Conservation (phyloP, 2,329 filamentous ascomycete species). For the Ascochyta pisi region DNA sequence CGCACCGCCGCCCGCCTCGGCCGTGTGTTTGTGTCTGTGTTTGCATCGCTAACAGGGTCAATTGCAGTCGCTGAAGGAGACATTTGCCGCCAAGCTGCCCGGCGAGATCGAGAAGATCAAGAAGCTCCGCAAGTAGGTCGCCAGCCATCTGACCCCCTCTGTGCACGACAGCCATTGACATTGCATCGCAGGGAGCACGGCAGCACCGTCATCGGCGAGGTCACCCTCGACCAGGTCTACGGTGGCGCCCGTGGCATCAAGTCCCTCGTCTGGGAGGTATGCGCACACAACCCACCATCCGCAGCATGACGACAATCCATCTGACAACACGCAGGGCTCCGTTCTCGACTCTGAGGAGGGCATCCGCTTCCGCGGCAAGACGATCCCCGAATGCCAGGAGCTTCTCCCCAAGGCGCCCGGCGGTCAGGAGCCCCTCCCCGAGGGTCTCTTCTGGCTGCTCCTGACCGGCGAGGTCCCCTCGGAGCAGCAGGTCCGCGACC, state of each 20-base stretch:
- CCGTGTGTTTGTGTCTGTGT: slow-evolving; percentile 15
- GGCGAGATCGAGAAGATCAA: slow-evolving; percentile 99
- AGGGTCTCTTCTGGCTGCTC: slow-evolving; percentile 99
- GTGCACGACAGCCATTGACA: slow-evolving; percentile 33
- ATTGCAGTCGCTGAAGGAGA: slow-evolving; percentile 90
- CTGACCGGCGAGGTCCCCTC: slow-evolving; percentile 96
- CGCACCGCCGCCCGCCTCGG: background rate
- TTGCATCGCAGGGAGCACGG: slow-evolving; percentile 77
- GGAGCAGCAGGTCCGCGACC: slow-evolving; percentile 97
- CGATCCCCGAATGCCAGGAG: slow-evolving; percentile 98
- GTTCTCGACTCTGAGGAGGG: slow-evolving; percentile 98
- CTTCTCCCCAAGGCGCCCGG: slow-evolving; percentile 96
- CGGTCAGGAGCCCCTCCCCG: slow-evolving; percentile 94
- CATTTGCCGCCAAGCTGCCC: slow-evolving; percentile 93
- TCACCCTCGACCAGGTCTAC: slow-evolving; percentile 99
- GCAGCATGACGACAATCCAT: slow-evolving; percentile 47
- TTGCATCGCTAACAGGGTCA: slow-evolving; percentile 36
- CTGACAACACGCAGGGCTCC: slow-evolving; percentile 57
- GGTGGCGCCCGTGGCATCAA: slow-evolving; percentile 99
- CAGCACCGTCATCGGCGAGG: slow-evolving; percentile 93
- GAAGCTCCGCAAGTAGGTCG: slow-evolving; percentile 85
- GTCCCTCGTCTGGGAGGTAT: slow-evolving; percentile 89
- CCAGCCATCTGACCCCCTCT: background rate
- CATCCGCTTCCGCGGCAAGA: slow-evolving; percentile 99
- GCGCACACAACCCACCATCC: background rate